A percentile compares a stretch with the other conserved stretches of the same genome.
phyloP scores from a whole-genome alignment of 2,329 filamentous ascomycete genomes.

The Ophiostoma perfectum region DNA sequence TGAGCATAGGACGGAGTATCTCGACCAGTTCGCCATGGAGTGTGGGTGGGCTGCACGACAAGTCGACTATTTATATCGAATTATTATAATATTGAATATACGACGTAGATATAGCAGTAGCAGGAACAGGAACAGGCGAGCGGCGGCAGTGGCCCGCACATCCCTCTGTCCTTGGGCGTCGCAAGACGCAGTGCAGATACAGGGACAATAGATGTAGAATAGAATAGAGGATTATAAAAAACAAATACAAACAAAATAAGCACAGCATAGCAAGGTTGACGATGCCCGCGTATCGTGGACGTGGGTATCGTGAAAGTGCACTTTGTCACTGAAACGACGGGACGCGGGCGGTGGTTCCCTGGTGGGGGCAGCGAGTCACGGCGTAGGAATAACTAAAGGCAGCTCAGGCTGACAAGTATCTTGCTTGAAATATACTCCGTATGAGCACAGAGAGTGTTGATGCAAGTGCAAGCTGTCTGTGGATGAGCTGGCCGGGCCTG shows the following conservation, averaged over 20 bases:
- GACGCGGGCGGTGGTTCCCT: conserved; percentile 15
- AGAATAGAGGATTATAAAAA: neutral
- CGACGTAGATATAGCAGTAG: neutral
- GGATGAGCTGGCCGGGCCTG: too few relatives aligned
- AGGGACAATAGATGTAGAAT: neutral
- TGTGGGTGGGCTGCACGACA: neutral
- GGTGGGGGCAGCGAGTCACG: conserved; percentile 14
- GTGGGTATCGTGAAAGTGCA: neutral
- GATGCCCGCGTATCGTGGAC: neutral
- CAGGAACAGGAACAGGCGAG: neutral
- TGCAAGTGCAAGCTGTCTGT: too few relatives aligned
- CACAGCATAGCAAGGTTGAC: neutral
- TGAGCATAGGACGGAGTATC: conserved; percentile 1
- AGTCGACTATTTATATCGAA: neutral
- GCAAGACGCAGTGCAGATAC: neutral
- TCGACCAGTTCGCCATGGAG: neutral
- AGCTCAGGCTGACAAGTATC: neutral
- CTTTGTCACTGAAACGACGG: neutral
- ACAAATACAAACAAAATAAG: too few relatives aligned
- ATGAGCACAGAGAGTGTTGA: too few relatives aligned
- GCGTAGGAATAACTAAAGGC: conserved; percentile 5
- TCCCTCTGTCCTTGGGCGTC: conserved; percentile 2
- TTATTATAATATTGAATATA: neutral
- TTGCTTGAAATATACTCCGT: too few relatives aligned
- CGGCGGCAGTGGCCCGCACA: neutral